These are phyloP conservation scores for Glarea lozoyensis DNA, from an alignment of 495 filamentous ascomycete species.

Conservation along the genomic window DNA sequence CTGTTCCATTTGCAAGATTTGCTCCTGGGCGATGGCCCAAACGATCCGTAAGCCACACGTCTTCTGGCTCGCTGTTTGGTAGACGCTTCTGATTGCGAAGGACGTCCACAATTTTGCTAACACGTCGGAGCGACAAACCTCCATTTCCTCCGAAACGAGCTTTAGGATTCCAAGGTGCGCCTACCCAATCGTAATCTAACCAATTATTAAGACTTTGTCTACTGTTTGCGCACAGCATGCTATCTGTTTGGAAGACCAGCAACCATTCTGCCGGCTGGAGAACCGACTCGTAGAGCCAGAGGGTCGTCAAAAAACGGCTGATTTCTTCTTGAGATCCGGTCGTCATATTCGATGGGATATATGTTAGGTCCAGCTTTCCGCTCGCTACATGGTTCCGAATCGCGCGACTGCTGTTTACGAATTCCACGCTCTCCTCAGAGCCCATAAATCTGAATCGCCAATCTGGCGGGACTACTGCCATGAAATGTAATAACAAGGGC, in stretches of 20 bases:
- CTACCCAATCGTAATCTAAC: constrained; percentile 39
- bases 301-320: constrained; percentile 33
- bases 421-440: constrained; percentile 26
- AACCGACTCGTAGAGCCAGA: constrained; percentile 35
- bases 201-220: constrained; percentile 35
- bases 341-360: constrained; percentile 35
- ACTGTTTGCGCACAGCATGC: constrained; percentile 40
- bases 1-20: constrained; percentile 35
- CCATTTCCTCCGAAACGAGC: constrained; percentile 38
- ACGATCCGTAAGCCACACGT: constrained; percentile 40
- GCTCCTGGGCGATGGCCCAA: constrained; percentile 31
- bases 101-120: constrained; percentile 36
- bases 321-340: constrained; percentile 35
- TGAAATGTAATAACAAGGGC: constrained; percentile 40
- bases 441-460: constrained; percentile 47
- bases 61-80: constrained; percentile 32
- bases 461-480: constrained; percentile 40
- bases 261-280: constrained; percentile 36
- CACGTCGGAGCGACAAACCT: constrained; percentile 36
- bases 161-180: constrained; percentile 37
- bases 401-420: constrained; percentile 28
- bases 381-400: constrained; percentile 27
- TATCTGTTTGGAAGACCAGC: constrained; percentile 40
- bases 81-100: constrained; percentile 31
- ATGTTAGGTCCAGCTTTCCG: constrained; percentile 38